A percentile compares a stretch with the other conserved stretches of the same genome.
These are phyloP conservation scores for Colletotrichum tropicale DNA, from an alignment of 2,329 filamentous ascomycete genomes.

Conservation along the genomic window DNA sequence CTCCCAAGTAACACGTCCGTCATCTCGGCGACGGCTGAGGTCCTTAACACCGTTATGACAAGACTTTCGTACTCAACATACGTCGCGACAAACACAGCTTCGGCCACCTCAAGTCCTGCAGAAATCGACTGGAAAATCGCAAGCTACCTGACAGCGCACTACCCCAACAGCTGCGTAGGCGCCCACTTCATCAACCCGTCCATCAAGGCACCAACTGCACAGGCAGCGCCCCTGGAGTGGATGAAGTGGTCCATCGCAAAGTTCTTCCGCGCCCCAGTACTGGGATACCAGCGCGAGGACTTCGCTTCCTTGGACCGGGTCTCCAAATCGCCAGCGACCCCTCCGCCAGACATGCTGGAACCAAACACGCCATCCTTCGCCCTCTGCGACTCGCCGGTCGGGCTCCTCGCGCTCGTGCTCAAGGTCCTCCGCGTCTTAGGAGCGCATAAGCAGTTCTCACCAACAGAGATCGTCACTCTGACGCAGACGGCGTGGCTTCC, in stretches of 20 bases:
- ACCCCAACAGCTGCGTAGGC: conserved; percentile 58
- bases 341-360: conserved; percentile 37
- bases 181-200: conserved; percentile 66
- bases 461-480: conserved; percentile 62
- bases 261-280: conserved; percentile 50
- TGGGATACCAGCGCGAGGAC: conserved; percentile 62
- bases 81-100: conserved; percentile 59
- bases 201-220: conserved; percentile 51
- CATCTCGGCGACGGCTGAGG: conserved; percentile 56
- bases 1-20: conserved; percentile 53
- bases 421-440: conserved; percentile 47
- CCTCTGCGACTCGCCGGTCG: conserved; percentile 65
- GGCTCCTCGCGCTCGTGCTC: conserved; percentile 59
- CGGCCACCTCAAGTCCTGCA: conserved; percentile 47
- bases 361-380: conserved; percentile 64
- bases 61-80: conserved; percentile 64
- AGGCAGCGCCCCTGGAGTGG: conserved; percentile 51
- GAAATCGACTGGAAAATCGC: conserved; percentile 57
- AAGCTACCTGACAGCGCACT: conserved; percentile 50
- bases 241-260: conserved; percentile 61
- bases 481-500: conserved; percentile 70
- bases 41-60: conserved; percentile 65
- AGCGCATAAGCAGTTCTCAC: conserved; percentile 44
- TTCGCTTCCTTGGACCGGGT: conserved; percentile 43
- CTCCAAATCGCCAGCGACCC: conserved; percentile 28